Base-by-base conservation (phyloP, 345 rosid species). In the Arabidopsis arenosa region DNA sequence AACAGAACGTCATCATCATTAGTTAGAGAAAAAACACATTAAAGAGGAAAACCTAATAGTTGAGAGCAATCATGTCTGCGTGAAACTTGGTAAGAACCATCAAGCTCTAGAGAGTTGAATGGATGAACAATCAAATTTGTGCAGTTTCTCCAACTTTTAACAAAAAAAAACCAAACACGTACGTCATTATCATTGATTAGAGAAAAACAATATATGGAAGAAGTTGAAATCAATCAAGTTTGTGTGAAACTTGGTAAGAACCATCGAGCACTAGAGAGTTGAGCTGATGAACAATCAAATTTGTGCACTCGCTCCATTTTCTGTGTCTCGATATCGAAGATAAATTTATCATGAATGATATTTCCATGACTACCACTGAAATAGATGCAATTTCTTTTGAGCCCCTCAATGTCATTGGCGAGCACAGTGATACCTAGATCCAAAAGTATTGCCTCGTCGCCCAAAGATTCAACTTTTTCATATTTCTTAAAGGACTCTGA, bases 81-180 rank as follows among this genome's bases (percentile, higher is more conserved):
- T 62, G 18, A 62, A 12, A 41, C 51, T 23, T 62, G 66, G 67
- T 1, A 63, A 41, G 12, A 63, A 43, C 67, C 37, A 63, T 63
- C 37, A 35, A 14, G 36, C 52, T 4, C 2, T 14, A 28, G 40
- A 44, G 54, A 63, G 8, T 45, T 28, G 8, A 9, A 28, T 3
- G 17, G 68, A 28, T 5, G 40, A 30, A 30, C 39, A 44, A 44
- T 63, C 53, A 30, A 45, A 45, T 9, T n/a, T 9, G 7, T 30
- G n/a, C 4, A 30, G n/a, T 9, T 5, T 7, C 23, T 63, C 39
- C 39, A 30, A 5, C 56, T 28, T 28, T 3, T 28, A 28, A 28
- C 26, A 3, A 28, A 28, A 2, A 28, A 28, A 28, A 3, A 28
- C 4, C 32, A 28, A 28, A 28, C 32, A 28, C 32, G 32, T 28